A percentile compares a stretch with the other conserved stretches of the same genome.
These are phyloP conservation scores for Aciculosporium take DNA, from an alignment of 2,329 filamentous ascomycete species.

Conservation along the genomic window DNA sequence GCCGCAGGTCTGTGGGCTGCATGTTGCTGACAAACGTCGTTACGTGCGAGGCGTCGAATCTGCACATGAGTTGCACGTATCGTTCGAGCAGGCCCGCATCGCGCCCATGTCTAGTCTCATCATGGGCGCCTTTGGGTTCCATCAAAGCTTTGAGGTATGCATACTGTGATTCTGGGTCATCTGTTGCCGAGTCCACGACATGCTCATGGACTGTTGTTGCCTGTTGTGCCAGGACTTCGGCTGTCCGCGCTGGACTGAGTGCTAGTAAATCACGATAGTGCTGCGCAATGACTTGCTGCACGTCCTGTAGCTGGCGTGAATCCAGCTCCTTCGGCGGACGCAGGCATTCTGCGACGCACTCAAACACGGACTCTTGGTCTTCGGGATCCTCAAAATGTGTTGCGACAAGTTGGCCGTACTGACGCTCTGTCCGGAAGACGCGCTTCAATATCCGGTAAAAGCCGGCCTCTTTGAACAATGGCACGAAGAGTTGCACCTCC, in stretches of 20 bases:
- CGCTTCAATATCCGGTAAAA: conserved; percentile 90
- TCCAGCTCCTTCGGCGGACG: conserved; percentile 47
- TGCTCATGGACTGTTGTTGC: conserved; percentile 51
- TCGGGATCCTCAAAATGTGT: conserved; percentile 76
- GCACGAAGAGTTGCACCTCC: conserved; percentile 61
- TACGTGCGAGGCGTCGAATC: conserved; percentile 67
- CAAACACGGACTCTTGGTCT: conserved; percentile 62
- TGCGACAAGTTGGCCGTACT: conserved; percentile 64
- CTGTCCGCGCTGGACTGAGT: conserved; percentile 51
- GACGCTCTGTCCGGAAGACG: conserved; percentile 65
- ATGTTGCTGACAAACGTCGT: conserved; percentile 69
- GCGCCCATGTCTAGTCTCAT: conserved; percentile 19
- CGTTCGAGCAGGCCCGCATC: conserved; percentile 57
- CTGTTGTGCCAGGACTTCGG: conserved; percentile 47
- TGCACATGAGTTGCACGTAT: conserved; percentile 86
- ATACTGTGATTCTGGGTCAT: conserved; percentile 53
- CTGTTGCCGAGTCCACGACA: conserved; percentile 46
- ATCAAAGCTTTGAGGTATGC: conserved; percentile 64
- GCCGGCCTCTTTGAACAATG: conserved; percentile 60
- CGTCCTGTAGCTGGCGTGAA: conserved; percentile 56
- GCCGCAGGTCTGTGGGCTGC: conserved; percentile 60
- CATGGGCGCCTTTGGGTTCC: conserved; percentile 37
- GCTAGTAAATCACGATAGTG: conserved; percentile 53
- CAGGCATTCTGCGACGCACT: conserved; percentile 63
- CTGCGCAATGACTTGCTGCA: conserved; percentile 50